A percentile compares a stretch with the other conserved stretches of the same genome.
Evolutionary conservation across 345 rosid species (phyloP).

Genomic region (Carallia pectinifolia): DNA sequence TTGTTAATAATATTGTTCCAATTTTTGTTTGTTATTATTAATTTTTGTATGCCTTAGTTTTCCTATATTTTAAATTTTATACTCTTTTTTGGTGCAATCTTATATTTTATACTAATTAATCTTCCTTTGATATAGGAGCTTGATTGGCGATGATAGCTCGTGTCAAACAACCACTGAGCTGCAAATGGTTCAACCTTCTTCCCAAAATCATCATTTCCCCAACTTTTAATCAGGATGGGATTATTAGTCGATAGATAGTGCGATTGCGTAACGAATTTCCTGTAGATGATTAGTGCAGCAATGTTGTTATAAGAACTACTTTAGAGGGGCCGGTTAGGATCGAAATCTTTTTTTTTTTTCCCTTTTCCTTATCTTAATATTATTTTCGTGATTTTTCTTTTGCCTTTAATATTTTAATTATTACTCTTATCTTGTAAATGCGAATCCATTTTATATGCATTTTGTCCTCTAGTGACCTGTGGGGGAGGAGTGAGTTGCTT

Average conservation of each 20-base stretch:
- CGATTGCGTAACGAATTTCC: too few relatives aligned
- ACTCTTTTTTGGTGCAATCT: too few relatives aligned
- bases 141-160: constrained; percentile 72
- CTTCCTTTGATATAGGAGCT: constrained; percentile 28
- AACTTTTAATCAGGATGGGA: constrained; percentile 40
- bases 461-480: too few relatives aligned
- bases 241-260: too few relatives aligned
- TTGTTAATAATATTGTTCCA: too few relatives aligned
- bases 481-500: too few relatives aligned
- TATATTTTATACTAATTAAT: not conserved
- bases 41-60: too few relatives aligned
- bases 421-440: too few relatives aligned
- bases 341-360: not conserved
- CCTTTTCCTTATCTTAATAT: not conserved
- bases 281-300: too few relatives aligned
- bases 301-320: not conserved
- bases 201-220: constrained; percentile 63
- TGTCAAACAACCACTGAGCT: constrained; percentile 78
- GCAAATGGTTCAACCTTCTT: constrained; percentile 67
- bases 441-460: too few relatives aligned
- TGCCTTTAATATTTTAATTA: not conserved
- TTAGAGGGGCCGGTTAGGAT: not conserved
- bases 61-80: not conserved
- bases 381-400: not conserved
- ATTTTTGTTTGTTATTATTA: too few relatives aligned